Evolutionary conservation across 2,329 filamentous ascomycete genomes (phyloP), one percentile per base, ranked within the genome.

Genomic region (Exserohilum turcica): DNA sequence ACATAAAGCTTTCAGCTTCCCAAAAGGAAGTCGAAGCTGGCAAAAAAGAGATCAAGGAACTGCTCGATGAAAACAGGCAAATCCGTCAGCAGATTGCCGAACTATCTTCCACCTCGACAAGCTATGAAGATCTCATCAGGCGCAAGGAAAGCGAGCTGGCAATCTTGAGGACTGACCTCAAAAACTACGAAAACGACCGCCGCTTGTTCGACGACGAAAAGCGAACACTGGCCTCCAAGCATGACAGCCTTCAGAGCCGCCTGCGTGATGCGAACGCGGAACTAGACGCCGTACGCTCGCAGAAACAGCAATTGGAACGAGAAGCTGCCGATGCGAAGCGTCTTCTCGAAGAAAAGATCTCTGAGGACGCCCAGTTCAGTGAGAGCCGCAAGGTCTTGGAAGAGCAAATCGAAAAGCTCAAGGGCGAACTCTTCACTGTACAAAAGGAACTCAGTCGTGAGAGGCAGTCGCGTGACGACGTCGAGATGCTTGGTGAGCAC

Each of bases 111-210:
- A 97, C 93, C 0, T 96, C 93, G 0, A 95, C 92, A 0, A 91
- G 92, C 68, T 97, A 96, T 61, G 94, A 99, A 74, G 93, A 97
- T 65, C 84, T 97, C 37, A 89, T 99, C 19, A 85, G 92, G 19
- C 88, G 90, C 54, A 99, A 97, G 73, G 94, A 99, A 71, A 96
- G 92, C 72, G 95, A 99, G 70, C 80, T 99, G 16, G 84, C 88
- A 0, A 82, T 97, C 39, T 82, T 97, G 29, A 91, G 92, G 63
- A 86, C 86, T 9, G 94, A 99, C 71, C 85, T 92, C 59, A 90
- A 89, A 71, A 91, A 88, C 59, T 88, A 89, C 61, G 90, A 96
- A 71, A 85, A 87, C 45, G 92, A 97, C 65, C 89, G 88, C 27
- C 86, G 86, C 57, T 82, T 81, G 12, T 86, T 96, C 31, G 91